These are phyloP conservation scores for Diatrype stigma DNA, from an alignment of 2,329 filamentous ascomycete species.

Conservation along the genomic window DNA sequence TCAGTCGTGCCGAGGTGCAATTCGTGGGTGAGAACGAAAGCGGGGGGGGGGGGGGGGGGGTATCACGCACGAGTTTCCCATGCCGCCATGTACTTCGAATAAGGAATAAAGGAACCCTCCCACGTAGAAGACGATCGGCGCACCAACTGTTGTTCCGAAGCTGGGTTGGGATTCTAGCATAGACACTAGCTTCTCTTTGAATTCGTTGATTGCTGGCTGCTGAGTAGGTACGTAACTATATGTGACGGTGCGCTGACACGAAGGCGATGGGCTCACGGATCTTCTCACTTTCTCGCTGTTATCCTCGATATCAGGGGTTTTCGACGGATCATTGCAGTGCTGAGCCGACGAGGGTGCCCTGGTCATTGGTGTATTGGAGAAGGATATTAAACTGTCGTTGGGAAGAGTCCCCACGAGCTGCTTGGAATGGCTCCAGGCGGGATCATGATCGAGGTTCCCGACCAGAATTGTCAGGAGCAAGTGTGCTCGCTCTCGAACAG, in stretches of 20 bases:
- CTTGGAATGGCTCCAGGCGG: background rate
- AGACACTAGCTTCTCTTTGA: constrained; percentile 1
- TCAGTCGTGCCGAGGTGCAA: too few species aligned
- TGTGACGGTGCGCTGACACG: background rate
- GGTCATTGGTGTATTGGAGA: background rate
- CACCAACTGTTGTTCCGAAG: constrained; percentile 4
- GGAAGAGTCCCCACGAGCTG: too few species aligned
- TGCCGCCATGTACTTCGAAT: constrained; percentile 5
- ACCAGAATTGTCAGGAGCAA: constrained; percentile 5
- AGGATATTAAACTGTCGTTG: too few species aligned
- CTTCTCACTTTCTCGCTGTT: too few species aligned
- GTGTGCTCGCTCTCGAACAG: constrained; percentile 3
- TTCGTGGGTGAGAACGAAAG: too few species aligned
- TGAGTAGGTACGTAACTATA: background rate
- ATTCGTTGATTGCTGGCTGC: background rate
- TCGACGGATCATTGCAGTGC: background rate
- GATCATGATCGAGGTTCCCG: constrained; percentile 7
- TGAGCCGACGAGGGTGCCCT: background rate
- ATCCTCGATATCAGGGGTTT: too few species aligned
- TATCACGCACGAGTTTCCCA: constrained; percentile 8
- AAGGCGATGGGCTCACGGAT: too few species aligned
- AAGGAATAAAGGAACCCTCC: constrained; percentile 7
- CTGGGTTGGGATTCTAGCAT: constrained; percentile 5
- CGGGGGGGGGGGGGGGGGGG: background rate
- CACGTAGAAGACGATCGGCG: constrained; percentile 7